These are phyloP conservation scores for Aspergillus caelatus DNA, from an alignment of 2,329 filamentous ascomycete genomes.

Conservation along the genomic window DNA sequence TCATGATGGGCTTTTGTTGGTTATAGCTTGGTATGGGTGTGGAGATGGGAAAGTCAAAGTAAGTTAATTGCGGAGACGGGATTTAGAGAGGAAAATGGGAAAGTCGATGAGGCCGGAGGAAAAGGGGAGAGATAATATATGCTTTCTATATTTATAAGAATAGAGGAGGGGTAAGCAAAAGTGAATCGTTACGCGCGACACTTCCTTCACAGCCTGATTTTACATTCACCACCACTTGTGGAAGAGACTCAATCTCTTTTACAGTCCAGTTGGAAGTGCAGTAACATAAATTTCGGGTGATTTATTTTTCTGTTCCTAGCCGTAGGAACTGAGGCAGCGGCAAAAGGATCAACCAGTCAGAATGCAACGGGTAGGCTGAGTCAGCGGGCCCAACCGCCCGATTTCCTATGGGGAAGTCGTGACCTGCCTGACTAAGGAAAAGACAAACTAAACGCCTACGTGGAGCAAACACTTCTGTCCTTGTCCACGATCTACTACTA, in stretches of 20 bases:
- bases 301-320: not conserved
- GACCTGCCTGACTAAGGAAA: not conserved
- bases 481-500: not conserved
- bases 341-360: not conserved
- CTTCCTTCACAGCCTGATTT: not conserved
- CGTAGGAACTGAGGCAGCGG: not conserved
- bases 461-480: conserved; percentile 24
- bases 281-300: not conserved
- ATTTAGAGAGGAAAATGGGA: not conserved
- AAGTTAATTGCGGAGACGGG: conserved; percentile 1
- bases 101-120: not conserved
- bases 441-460: conserved; percentile 25
- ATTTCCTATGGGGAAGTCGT: conserved; percentile 16
- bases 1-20: conserved; percentile 26
- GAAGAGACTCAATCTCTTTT: not conserved
- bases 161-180: not conserved
- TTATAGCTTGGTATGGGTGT: conserved; percentile 13
- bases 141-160: not conserved
- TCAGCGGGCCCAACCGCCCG: conserved; percentile 13
- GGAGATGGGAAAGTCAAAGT: conserved; percentile 7
- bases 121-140: not conserved
- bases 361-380: conserved; percentile 15
- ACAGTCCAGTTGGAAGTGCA: not conserved
- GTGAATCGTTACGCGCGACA: not conserved
- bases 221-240: not conserved